These are phyloP conservation scores for Ophiorrhiza pumila DNA, from an alignment of 257 asterid genomes.

Conservation along the genomic window DNA sequence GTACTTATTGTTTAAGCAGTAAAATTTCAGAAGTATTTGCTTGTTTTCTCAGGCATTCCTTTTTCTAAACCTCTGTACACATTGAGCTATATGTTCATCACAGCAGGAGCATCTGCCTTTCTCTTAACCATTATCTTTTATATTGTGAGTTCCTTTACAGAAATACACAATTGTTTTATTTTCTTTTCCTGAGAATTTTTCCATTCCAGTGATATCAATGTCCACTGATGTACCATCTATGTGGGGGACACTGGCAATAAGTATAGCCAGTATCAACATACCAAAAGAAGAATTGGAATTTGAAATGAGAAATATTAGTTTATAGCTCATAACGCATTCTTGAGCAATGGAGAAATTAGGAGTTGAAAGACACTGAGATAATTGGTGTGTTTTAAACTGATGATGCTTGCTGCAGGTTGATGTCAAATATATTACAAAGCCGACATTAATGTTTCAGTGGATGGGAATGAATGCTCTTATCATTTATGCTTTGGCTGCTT, in stretches of 20 bases:
- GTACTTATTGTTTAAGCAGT: background rate
- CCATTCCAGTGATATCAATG: constrained; percentile 3
- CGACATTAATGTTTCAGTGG: constrained; percentile 72
- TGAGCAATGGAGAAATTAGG: background rate
- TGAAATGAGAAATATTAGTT: background rate
- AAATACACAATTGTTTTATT: background rate
- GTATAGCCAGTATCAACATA: background rate
- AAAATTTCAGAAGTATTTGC: constrained; percentile 10
- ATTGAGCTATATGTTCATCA: constrained; percentile 71
- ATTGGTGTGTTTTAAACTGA: constrained; percentile 10
- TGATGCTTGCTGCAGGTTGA: constrained; percentile 57
- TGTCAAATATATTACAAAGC: constrained; percentile 51
- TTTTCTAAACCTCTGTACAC: constrained; percentile 81
- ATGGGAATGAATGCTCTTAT: constrained; percentile 95
- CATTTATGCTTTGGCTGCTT: constrained; percentile 84
- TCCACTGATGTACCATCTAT: background rate
- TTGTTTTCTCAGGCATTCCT: constrained; percentile 60
- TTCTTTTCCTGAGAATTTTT: background rate
- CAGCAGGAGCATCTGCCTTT: constrained; percentile 82
- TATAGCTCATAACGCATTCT: background rate
- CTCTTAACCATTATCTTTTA: constrained; percentile 52
- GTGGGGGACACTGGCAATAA: background rate
- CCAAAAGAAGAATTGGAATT: background rate
- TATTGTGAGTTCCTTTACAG: constrained; percentile 48
- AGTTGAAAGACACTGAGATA: background rate